Evolutionary conservation across 805 yeast genomes (phyloP), one percentile per base, ranked within the genome.

Genomic region (Lipomyces orientalis): DNA sequence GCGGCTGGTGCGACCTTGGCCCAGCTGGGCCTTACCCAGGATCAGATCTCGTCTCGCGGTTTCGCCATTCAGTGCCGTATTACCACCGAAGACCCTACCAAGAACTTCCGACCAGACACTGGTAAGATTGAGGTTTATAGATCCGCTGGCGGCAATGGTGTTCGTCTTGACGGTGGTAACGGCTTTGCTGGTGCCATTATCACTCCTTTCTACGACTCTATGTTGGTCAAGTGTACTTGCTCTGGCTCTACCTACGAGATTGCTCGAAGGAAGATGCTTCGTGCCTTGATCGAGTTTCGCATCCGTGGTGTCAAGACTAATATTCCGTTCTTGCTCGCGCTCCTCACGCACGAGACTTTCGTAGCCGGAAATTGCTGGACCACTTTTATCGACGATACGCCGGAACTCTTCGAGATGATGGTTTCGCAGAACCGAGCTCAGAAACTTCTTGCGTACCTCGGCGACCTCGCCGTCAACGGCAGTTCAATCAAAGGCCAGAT

Each of bases 131-230:
- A 94, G 81, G 99, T 94, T 58, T 94, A 94, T 84, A 88, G 98
- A 80, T 92, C 98, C 57, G 91, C 98, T 29, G 99, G 99, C 81
- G 99, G 99, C 84, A 95, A 95, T 78, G 99, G 99, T 80, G 98
- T 95, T 59, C 89, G 99, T 83, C 85, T 95, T 74, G 99, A 94
- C 77, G 99, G 99, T 83, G 98, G 98, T 81, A 94, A 94, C 79
- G 98, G 97, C 2, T 94, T 92, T 79, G 96, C 97, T 12, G 99
- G 99, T 72, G 90, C 97, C 31, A 88, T 95, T 73, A 95, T 94
- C 74, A 89, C 97, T 46, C 99, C 99, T 54, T 97, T 92, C 81
- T 94, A 94, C 82, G 99, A 94, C 81, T 93, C 98, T 51, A 90
- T 94, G 97, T 86, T 94, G 85, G 99, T 94, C 73, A 94, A 94